phyloP scores from a whole-genome alignment of 805 yeast genomes.

The Clavispora phyllophila region DNA sequence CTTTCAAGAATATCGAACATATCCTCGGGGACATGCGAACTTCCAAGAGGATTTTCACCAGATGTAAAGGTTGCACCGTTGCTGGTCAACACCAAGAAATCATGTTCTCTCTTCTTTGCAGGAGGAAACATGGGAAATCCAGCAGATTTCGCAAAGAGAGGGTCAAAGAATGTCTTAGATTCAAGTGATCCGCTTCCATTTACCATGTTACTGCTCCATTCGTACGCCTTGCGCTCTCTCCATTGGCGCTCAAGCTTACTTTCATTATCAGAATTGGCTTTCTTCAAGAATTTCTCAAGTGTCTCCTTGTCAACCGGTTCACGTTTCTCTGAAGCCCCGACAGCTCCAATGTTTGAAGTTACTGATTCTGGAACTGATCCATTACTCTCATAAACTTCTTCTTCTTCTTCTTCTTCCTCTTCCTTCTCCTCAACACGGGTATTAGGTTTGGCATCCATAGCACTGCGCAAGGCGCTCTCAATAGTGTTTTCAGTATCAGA shows the following conservation, averaged over 20 bases:
- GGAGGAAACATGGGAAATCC: conserved; percentile 14
- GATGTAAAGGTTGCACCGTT: conserved; percentile 33
- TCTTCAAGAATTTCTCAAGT: conserved; percentile 39
- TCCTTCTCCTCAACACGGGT: background rate
- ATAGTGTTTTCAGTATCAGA: conserved; percentile 32
- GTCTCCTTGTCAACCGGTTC: conserved; percentile 10
- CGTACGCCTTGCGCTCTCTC: conserved; percentile 47
- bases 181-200: conserved; percentile 37
- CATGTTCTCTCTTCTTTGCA: conserved; percentile 3
- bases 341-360: background rate
- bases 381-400: background rate
- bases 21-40: conserved; percentile 33
- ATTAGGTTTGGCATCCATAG: background rate
- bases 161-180: conserved; percentile 42
- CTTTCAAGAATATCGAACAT: conserved; percentile 35
- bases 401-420: background rate
- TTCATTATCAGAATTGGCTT: conserved; percentile 39
- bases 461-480: conserved; percentile 21
- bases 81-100: conserved; percentile 27
- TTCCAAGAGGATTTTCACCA: conserved; percentile 36
- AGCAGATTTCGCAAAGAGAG: conserved; percentile 13
- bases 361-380: background rate
- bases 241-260: conserved; percentile 39
- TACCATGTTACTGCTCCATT: conserved; percentile 40
- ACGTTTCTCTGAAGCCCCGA: background rate